Base-by-base conservation (phyloP, 2,329 filamentous ascomycete species). In the Hansfordia pulvinata region DNA sequence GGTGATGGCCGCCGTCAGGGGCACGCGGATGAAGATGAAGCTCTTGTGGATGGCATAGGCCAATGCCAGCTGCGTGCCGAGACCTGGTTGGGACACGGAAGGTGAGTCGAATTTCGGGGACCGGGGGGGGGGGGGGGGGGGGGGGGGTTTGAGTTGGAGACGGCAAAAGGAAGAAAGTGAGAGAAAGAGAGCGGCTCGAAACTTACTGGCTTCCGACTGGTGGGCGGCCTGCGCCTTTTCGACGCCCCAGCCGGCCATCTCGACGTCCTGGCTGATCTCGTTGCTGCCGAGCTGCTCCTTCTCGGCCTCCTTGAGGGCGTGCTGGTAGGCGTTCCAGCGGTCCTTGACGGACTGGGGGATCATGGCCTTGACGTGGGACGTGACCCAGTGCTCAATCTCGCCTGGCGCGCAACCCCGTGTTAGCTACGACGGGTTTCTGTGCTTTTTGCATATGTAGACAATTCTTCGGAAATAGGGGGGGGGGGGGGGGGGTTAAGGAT, bases 21-120 rank as follows among this genome's bases (percentile, higher is more conserved):
- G 90, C 8, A 98, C 84, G n/a, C 90, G 73, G 38, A 96, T 53
- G 53, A 98, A 93, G 44, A 98, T 94, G 52, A 96, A 84, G 41
- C 81, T 92, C 59, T 98, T 98, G 64, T 98, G 90, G 31, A 98
- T 83, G 16, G 88, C 88, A 47, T 98, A 98, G 9, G 90, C 90
- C 25, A 98, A 67, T 10, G 83, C 85, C 17, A 98, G 61, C 48
- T 94, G 85, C 7, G 90, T 96, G 27, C 64, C 70, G 18, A 77
- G 51, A 40, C 71, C 71, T 76, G 35, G 11, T 20, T 19, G 19
- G 12, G 11, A 32, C 28, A 30, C 19, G 25, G 42, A 20, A 41
- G 34, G 27, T 32, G 18, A 10, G 20, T 10, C 17, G 28, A 32
- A n/a, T 6, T 20, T 10, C 21, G n/a, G 17, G 14, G 8, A 17